A percentile compares a stretch with the other conserved stretches of the same genome.
Conservation (phyloP, 768 basidiomycete species). For the Kondoa subrosea region DNA sequence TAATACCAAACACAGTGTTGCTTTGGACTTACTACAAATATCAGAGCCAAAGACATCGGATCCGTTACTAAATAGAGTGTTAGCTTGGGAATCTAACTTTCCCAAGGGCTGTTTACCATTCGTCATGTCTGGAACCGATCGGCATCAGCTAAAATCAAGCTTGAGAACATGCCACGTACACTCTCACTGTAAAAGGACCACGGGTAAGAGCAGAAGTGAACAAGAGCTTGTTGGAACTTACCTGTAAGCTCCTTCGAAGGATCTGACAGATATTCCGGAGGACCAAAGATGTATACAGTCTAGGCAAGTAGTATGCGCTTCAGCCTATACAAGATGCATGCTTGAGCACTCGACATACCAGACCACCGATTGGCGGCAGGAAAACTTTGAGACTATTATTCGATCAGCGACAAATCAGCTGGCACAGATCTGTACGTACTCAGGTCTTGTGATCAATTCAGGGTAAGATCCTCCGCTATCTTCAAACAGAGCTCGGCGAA, state of each 20-base stretch:
- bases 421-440: neutral
- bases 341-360: conserved; percentile 15
- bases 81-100: neutral
- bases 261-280: conserved; percentile 23
- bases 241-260: conserved; percentile 30
- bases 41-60: conserved; percentile 85
- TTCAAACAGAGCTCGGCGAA: conserved; percentile 84
- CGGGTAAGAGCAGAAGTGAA: too few species aligned
- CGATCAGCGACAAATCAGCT: neutral
- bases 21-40: conserved; percentile 36
- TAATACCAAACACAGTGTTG: conserved; percentile 89
- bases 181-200: conserved; percentile 71
- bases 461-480: conserved; percentile 91
- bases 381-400: conserved; percentile 63
- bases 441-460: conserved; percentile 65
- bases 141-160: too few species aligned
- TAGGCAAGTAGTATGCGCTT: too few species aligned
- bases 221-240: too few species aligned
- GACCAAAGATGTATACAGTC: conserved; percentile 62
- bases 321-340: neutral
- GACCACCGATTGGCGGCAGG: conserved; percentile 85
- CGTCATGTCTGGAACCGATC: too few species aligned
- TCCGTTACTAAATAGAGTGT: conserved; percentile 48
- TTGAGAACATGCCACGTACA: conserved; percentile 74
- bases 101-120: neutral